phyloP scores from a whole-genome alignment of 352 stramenopile species.

The Aphanomyces euteiches region DNA sequence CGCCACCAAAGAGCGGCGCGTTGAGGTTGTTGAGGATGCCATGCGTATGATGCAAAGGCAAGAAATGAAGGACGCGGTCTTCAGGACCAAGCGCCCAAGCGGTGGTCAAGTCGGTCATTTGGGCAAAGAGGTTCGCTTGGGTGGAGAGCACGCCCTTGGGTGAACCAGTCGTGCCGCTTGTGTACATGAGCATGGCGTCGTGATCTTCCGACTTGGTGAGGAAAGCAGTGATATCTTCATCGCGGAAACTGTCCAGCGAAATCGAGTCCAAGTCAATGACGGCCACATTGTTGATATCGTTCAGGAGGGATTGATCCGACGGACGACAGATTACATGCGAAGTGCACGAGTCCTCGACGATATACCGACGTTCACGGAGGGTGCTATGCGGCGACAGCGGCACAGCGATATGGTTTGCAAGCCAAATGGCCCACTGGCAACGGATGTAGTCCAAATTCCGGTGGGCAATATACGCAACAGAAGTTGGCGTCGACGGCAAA shows the following conservation, averaged over 20 bases:
- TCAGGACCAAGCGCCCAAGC: slow-evolving; percentile 70
- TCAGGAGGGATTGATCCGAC: not conserved
- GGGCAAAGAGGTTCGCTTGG: slow-evolving; percentile 58
- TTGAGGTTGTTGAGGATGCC: slow-evolving; percentile 86
- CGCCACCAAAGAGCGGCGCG: not conserved
- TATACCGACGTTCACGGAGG: slow-evolving; percentile 6
- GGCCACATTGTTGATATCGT: no score
- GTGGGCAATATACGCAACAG: slow-evolving; percentile 19
- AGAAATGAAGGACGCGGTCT: slow-evolving; percentile 84
- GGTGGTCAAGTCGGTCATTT: slow-evolving; percentile 75
- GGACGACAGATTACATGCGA: slow-evolving; percentile 23
- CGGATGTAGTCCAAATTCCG: slow-evolving; percentile 42
- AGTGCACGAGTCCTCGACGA: slow-evolving; percentile 23
- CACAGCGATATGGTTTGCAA: slow-evolving; percentile 58
- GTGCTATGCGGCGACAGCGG: slow-evolving; percentile 37
- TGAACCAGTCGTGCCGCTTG: no score
- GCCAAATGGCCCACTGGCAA: slow-evolving; percentile 76
- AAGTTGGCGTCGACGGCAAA: slow-evolving; percentile 20
- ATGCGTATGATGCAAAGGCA: slow-evolving; percentile 89
- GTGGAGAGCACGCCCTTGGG: slow-evolving; percentile 29
- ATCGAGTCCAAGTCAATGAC: no score
- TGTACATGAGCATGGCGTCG: no score
- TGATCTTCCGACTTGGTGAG: no score
- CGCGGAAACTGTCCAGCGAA: no score
- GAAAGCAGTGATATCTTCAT: not conserved